Evolutionary conservation across 371 early-diverging fungal genomes (phyloP).

Genomic region (Apophysomyces variabilis): DNA sequence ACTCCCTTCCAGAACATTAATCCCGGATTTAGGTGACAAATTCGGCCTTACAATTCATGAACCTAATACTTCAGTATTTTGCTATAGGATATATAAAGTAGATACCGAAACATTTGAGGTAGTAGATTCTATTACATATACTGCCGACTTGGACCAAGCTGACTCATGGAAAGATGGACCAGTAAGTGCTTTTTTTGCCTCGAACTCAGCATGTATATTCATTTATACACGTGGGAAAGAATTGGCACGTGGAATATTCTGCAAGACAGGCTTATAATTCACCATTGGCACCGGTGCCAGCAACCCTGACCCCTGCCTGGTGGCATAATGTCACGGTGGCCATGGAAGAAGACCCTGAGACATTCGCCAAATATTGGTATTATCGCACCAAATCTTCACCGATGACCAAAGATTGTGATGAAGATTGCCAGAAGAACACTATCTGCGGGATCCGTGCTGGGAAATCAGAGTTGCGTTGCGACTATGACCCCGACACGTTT

Average conservation of each 20-base stretch:
- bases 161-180: constrained; percentile 41
- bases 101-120: constrained; percentile 62
- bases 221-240: constrained; percentile 26
- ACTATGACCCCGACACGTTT: constrained; percentile 40
- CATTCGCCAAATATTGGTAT: constrained; percentile 52
- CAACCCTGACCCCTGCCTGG: constrained; percentile 53
- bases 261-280: constrained; percentile 52
- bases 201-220: constrained; percentile 1
- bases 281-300: constrained; percentile 28
- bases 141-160: constrained; percentile 54
- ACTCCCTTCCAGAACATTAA: constrained; percentile 57
- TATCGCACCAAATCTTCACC: constrained; percentile 53
- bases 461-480: constrained; percentile 54
- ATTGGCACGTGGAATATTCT: constrained; percentile 68
- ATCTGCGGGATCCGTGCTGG: constrained; percentile 62
- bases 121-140: constrained; percentile 58
- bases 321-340: constrained; percentile 62
- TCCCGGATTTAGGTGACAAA: constrained; percentile 55
- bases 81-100: constrained; percentile 49
- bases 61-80: not conserved
- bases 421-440: constrained; percentile 41
- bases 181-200: constrained; percentile 28
- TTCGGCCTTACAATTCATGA: too few species aligned
- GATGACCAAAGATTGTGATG: constrained; percentile 32
- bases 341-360: constrained; percentile 44